These are phyloP conservation scores for Neurospora sp. DNA, from an alignment of 495 filamentous ascomycete genomes.

Conservation along the genomic window DNA sequence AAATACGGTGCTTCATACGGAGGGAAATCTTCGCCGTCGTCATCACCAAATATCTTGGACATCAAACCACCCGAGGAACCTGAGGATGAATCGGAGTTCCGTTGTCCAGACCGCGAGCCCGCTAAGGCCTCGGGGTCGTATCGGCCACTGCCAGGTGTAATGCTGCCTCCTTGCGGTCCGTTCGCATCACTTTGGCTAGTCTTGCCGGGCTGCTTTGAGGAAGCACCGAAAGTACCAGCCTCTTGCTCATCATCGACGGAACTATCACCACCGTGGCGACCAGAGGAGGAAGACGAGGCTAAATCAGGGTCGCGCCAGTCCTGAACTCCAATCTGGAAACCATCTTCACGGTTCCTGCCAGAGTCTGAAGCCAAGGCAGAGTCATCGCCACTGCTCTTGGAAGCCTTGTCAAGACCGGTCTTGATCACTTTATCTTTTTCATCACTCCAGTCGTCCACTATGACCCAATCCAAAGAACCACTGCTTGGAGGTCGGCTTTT, in stretches of 20 bases:
- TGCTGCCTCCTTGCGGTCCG: constrained; percentile 53
- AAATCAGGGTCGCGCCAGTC: constrained; percentile 88
- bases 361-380: constrained; percentile 6
- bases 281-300: constrained; percentile 26
- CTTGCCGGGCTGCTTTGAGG: constrained; percentile 18
- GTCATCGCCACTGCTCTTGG: constrained; percentile 16
- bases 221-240: background rate
- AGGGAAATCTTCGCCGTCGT: constrained; percentile 21
- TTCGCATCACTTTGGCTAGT: constrained; percentile 16
- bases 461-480: constrained; percentile 70
- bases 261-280: constrained; percentile 3
- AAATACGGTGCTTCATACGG: constrained; percentile 10
- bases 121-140: constrained; percentile 35
- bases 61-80: constrained; percentile 24
- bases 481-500: constrained; percentile 69
- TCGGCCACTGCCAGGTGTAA: constrained; percentile 69
- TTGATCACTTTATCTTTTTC: constrained; percentile 32
- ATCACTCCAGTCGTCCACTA: constrained; percentile 58
- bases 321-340: constrained; percentile 84
- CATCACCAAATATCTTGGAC: constrained; percentile 38
- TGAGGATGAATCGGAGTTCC: constrained; percentile 13
- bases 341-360: constrained; percentile 40
- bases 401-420: constrained; percentile 19
- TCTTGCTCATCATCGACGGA: constrained; percentile 2
- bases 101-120: constrained; percentile 13